These are phyloP conservation scores for Sungouiozyma ichnusensis DNA, from an alignment of 805 yeast species.

Conservation along the genomic window DNA sequence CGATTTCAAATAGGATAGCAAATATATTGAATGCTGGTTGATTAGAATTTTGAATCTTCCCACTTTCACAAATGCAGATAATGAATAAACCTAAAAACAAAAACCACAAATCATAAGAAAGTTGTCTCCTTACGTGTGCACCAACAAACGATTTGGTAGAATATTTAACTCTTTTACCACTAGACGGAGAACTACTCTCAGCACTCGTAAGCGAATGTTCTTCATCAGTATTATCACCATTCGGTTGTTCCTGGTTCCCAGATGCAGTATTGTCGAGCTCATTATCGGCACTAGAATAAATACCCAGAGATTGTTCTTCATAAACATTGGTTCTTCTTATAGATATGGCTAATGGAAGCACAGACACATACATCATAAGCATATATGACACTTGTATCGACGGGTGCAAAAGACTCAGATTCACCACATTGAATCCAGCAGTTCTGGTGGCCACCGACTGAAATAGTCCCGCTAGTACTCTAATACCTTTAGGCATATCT, in stretches of 20 bases:
- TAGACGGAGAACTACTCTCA: background rate
- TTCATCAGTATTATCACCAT: conserved; percentile 15
- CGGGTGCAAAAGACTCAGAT: conserved; percentile 62
- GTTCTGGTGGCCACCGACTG: conserved; percentile 91
- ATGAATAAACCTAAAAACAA: conserved; percentile 78
- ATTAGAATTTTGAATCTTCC: conserved; percentile 37
- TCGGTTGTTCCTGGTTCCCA: background rate
- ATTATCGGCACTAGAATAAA: conserved; percentile 34
- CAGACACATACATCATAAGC: conserved; percentile 97
- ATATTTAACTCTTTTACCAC: conserved; percentile 1
- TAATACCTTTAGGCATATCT: conserved; percentile 48
- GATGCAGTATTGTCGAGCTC: background rate
- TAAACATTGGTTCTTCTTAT: conserved; percentile 93
- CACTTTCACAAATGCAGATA: conserved; percentile 79
- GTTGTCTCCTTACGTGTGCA: conserved; percentile 78
- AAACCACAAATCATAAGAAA: conserved; percentile 91
- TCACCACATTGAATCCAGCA: conserved; percentile 74
- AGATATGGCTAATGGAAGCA: conserved; percentile 88
- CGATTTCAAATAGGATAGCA: conserved; percentile 70
- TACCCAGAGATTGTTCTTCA: conserved; percentile 89
- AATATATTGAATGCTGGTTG: conserved; percentile 52
- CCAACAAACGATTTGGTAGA: conserved; percentile 55
- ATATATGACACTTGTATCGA: conserved; percentile 87
- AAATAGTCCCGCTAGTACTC: conserved; percentile 71
- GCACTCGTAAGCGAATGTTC: conserved; percentile 3